Evolutionary conservation across 345 rosid genomes (phyloP).

Genomic region (Alliaria petiolata): DNA sequence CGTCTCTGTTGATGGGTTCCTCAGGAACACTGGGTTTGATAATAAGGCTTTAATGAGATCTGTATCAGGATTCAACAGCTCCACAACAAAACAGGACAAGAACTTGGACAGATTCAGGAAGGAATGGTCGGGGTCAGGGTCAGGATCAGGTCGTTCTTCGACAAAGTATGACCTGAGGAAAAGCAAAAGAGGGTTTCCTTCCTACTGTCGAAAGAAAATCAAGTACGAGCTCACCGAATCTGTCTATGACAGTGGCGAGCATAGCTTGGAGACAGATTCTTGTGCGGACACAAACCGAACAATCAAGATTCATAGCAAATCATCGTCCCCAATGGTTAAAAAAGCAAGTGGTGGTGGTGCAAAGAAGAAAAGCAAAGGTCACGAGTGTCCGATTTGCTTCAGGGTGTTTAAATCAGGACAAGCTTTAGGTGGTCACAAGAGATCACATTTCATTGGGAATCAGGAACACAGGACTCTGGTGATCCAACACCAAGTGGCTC

Average conservation of each 20-base stretch:
- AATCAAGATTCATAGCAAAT: slow-evolving; percentile 34
- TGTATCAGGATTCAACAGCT: slow-evolving; percentile 40
- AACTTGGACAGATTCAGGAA: slow-evolving; percentile 36
- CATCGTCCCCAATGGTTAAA: slow-evolving; percentile 25
- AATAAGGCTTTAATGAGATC: slow-evolving; percentile 35
- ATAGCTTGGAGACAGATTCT: slow-evolving; percentile 47
- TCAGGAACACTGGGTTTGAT: slow-evolving; percentile 24
- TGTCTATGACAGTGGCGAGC: slow-evolving; percentile 45
- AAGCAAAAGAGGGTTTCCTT: slow-evolving; percentile 34
- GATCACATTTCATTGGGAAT: slow-evolving; percentile 85
- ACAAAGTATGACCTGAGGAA: slow-evolving; percentile 45
- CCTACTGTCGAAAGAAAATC: slow-evolving; percentile 33
- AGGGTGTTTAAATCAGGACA: slow-evolving; percentile 90
- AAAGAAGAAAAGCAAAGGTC: slow-evolving; percentile 61
- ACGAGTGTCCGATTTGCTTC: slow-evolving; percentile 86
- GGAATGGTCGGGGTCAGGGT: slow-evolving; percentile 20
- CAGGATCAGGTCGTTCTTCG: slow-evolving; percentile 36
- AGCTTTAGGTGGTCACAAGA: slow-evolving; percentile 95
- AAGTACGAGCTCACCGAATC: slow-evolving; percentile 43
- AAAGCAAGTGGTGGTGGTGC: slow-evolving; percentile 33
- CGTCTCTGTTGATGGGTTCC: slow-evolving; percentile 46
- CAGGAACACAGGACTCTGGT: slow-evolving; percentile 51
- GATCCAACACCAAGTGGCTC: slow-evolving; percentile 43
- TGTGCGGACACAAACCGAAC: slow-evolving; percentile 35
- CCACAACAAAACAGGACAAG: slow-evolving; percentile 36